phyloP scores from a whole-genome alignment of 179 eudicot genomes.

The Silene vulgaris region DNA sequence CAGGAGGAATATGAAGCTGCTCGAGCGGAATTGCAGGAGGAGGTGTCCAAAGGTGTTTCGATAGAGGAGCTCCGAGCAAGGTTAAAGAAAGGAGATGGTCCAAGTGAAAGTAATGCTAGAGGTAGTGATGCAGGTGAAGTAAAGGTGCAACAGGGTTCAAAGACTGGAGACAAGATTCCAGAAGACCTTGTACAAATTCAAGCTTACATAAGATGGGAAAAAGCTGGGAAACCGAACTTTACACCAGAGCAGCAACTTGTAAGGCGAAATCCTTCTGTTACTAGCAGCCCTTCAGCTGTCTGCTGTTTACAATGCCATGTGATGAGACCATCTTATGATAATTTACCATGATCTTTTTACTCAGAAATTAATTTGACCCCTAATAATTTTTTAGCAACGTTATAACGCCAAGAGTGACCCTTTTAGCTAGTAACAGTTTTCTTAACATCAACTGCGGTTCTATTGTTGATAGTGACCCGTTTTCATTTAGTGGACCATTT shows the following conservation, averaged over 20 bases:
- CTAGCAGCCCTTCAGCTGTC: neutral
- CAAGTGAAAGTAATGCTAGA: constrained; percentile 38
- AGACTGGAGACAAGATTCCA: constrained; percentile 44
- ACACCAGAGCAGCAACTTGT: constrained; percentile 67
- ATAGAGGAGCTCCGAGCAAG: constrained; percentile 57
- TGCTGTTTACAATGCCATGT: constrained; percentile 4
- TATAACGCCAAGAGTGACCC: no score
- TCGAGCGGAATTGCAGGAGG: constrained; percentile 63
- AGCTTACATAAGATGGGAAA: constrained; percentile 81
- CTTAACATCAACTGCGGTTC: no score
- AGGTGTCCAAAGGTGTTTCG: constrained; percentile 62
- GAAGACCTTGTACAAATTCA: constrained; percentile 66
- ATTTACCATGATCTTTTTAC: no score
- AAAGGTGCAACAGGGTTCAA: constrained; percentile 36
- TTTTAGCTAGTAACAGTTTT: no score
- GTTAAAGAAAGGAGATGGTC: constrained; percentile 45
- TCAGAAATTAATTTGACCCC: no score
- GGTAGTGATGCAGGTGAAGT: constrained; percentile 36
- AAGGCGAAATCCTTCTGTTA: constrained; percentile 22
- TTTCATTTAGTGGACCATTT: no score
- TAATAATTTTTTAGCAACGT: no score
- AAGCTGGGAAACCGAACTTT: constrained; percentile 76
- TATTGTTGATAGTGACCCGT: no score
- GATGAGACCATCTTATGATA: no score
- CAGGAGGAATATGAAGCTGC: constrained; percentile 91